phyloP scores from a whole-genome alignment of 2,329 filamentous ascomycete genomes.

The Colletotrichum camelliae region DNA sequence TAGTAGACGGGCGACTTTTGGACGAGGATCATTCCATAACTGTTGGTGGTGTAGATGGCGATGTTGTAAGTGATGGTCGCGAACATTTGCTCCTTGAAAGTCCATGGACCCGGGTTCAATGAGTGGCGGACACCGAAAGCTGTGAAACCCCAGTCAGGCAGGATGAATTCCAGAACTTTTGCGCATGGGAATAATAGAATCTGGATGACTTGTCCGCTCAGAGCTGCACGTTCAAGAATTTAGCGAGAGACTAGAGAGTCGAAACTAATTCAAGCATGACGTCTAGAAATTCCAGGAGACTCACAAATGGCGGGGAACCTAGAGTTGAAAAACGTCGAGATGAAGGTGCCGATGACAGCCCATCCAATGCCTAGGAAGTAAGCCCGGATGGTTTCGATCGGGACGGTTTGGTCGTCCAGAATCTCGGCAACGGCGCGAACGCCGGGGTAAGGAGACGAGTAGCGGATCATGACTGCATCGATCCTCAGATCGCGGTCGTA shows the following conservation, averaged over 20 bases:
- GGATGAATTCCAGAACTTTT: constrained; percentile 43
- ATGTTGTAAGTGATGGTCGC: constrained; percentile 44
- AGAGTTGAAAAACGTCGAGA: constrained; percentile 46
- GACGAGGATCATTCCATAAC: constrained; percentile 39
- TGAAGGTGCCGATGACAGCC: constrained; percentile 43
- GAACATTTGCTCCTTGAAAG: constrained; percentile 48
- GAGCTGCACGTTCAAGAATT: constrained; percentile 21
- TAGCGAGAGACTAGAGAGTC: not conserved
- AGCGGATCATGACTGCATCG: constrained; percentile 44
- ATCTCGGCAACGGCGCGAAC: constrained; percentile 45
- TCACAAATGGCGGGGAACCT: constrained; percentile 42
- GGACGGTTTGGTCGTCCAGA: constrained; percentile 37
- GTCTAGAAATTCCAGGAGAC: not conserved
- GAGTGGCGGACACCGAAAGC: constrained; percentile 36
- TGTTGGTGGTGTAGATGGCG: constrained; percentile 38
- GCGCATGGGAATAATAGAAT: constrained; percentile 53
- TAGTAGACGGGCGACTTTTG: constrained; percentile 43
- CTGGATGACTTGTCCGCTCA: constrained; percentile 44
- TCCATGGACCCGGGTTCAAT: constrained; percentile 47
- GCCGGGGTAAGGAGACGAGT: constrained; percentile 47
- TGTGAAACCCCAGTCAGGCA: constrained; percentile 51
- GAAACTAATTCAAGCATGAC: not conserved
- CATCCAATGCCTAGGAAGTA: constrained; percentile 46
- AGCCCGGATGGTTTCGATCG: constrained; percentile 46
- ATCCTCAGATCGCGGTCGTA: constrained; percentile 46